Percentiles rank a stretch among this genome's conserved stretches.
phyloP scores from a whole-genome alignment of 2,329 filamentous ascomycete genomes.

The Calonectria pseudoturangicola region DNA sequence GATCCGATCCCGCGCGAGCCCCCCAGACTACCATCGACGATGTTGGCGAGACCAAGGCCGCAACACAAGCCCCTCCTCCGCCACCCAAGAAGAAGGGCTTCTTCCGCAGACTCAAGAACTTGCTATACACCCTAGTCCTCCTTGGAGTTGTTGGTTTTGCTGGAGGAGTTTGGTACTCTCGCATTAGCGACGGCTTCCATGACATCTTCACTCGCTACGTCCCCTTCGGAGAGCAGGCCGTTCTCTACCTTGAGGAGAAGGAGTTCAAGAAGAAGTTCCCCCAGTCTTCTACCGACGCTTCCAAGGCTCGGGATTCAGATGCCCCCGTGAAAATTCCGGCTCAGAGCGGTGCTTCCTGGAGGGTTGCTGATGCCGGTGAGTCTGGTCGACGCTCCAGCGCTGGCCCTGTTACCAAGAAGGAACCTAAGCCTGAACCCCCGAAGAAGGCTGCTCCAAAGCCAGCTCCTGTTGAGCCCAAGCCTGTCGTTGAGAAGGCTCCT shows the following conservation, averaged over 20 bases:
- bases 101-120: slow-evolving; percentile 83
- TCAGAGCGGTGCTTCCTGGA: slow-evolving; percentile 90
- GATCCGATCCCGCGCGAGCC: slow-evolving; percentile 67
- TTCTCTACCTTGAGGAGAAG: slow-evolving; percentile 95
- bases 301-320: slow-evolving; percentile 72
- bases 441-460: slow-evolving; percentile 58
- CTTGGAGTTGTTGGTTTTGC: slow-evolving; percentile 87
- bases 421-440: slow-evolving; percentile 54
- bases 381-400: slow-evolving; percentile 78
- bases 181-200: slow-evolving; percentile 97
- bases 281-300: slow-evolving; percentile 66
- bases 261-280: slow-evolving; percentile 92
- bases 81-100: slow-evolving; percentile 77
- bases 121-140: slow-evolving; percentile 84
- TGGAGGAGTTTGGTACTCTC: slow-evolving; percentile 93
- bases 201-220: slow-evolving; percentile 99
- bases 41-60: slow-evolving; percentile 61
- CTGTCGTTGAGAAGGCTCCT: slow-evolving; percentile 58
- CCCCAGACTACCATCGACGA: slow-evolving; percentile 62
- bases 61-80: slow-evolving; percentile 61
- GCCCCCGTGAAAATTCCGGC: slow-evolving; percentile 88
- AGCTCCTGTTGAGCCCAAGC: slow-evolving; percentile 46
- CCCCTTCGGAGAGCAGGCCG: slow-evolving; percentile 94
- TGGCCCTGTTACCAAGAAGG: slow-evolving; percentile 58
- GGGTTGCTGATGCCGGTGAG: slow-evolving; percentile 78